Evolutionary conservation across 257 asterid species (phyloP), one percentile per base, ranked within the genome.

Genomic region (Anisodus acutangulus): DNA sequence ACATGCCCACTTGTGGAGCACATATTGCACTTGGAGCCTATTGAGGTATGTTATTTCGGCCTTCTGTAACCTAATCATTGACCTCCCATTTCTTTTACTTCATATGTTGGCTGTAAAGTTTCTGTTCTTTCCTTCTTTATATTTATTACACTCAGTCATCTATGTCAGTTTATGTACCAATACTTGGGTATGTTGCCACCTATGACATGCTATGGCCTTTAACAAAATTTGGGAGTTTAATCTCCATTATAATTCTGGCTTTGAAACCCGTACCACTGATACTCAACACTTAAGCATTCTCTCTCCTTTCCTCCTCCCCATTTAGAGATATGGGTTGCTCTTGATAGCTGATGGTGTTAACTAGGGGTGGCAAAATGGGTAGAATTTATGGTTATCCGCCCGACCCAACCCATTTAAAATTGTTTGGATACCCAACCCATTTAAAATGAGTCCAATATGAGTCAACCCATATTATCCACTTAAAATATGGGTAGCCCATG

Each of bases 11-110:
- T 90, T 79, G 92, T 91, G 90, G 98, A 96, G 92, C 89, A 78
- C 85, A 94, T 96, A 90, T 88, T 96, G 78, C 98, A 90, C 83
- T 85, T 93, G 88, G 97, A 93, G 80, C 97, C 98, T 85, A 70
- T 95, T 58, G 98, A 96, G 81, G 99, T 94, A 93, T 89, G 94
- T 80, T 66, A 60, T 60, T 78, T 35, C 13, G n/a, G 79, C 58
- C 58, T 45, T 45, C 15, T 45, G 39, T 53, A 53, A 53, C 82
- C 26, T 3, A 26, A 53, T 53, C 13, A 12, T 53, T 78, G 22
- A 74, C 62, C 82, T 26, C 64, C 4, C 9, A 31, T 78, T 53
- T 64, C 26, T 26, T 53, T 51, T 54, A 15, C 43, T 49, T 74
- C 43, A 74, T 78, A 53, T 53, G 49, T 78, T 51, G 66, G 82